phyloP scores from a whole-genome alignment of 768 basidiomycete species.

The Mycena filopes region DNA sequence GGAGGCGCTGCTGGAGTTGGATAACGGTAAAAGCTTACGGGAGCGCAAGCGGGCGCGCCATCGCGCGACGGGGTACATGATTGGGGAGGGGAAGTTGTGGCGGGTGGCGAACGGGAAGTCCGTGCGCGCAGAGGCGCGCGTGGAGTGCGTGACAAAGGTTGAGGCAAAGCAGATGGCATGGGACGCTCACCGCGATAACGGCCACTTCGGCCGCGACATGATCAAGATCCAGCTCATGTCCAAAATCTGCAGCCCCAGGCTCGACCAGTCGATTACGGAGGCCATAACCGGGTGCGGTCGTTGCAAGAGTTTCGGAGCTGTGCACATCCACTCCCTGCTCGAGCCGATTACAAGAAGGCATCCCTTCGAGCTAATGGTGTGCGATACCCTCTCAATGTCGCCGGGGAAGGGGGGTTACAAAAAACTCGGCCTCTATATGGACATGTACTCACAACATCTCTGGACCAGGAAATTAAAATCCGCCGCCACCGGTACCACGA shows the following conservation, averaged over 20 bases:
- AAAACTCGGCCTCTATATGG: too few species aligned
- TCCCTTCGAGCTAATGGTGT: slow-evolving; percentile 14
- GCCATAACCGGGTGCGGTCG: slow-evolving; percentile 38
- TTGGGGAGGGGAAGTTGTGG: slow-evolving; percentile 44
- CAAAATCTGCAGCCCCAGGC: slow-evolving; percentile 37
- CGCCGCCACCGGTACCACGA: too few species aligned
- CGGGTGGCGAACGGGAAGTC: slow-evolving; percentile 30
- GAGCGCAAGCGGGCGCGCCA: slow-evolving; percentile 37
- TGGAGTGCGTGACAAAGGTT: slow-evolving; percentile 41
- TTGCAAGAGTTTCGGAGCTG: slow-evolving; percentile 23
- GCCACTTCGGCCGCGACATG: slow-evolving; percentile 47
- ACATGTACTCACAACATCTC: too few species aligned
- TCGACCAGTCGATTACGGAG: slow-evolving; percentile 39
- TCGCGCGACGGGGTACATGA: slow-evolving; percentile 37
- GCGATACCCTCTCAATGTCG: slow-evolving; percentile 8
- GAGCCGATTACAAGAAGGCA: slow-evolving; percentile 13
- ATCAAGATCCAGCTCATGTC: slow-evolving; percentile 44
- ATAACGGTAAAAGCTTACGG: slow-evolving; percentile 24
- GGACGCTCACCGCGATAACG: slow-evolving; percentile 34
- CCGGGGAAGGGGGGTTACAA: slow-evolving; percentile 15
- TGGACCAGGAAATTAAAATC: too few species aligned
- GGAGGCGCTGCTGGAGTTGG: slow-evolving; percentile 36
- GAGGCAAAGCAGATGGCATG: slow-evolving; percentile 38
- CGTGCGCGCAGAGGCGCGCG: slow-evolving; percentile 29
- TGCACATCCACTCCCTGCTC: slow-evolving; percentile 13